These are phyloP conservation scores for Asterionellopsis glacialis DNA, from an alignment of 108 stramenopile genomes.

Conservation along the genomic window DNA sequence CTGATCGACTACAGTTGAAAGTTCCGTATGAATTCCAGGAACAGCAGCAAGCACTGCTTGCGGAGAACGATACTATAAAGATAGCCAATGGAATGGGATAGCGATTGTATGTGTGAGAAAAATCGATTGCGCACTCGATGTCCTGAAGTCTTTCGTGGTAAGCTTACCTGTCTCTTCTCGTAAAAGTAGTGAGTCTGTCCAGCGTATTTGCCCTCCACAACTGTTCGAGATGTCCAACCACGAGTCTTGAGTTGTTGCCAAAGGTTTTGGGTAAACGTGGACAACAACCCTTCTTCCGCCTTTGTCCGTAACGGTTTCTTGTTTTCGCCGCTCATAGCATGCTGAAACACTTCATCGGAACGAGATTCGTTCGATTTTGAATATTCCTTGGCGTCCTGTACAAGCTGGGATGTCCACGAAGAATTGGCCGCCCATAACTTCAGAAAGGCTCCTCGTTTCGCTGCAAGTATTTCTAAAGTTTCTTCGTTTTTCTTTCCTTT, in stretches of 20 bases:
- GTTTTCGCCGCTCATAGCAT: slow-evolving; percentile 1
- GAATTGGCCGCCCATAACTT: background rate
- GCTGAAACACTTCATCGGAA: slow-evolving; percentile 9
- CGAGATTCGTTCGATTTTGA: background rate
- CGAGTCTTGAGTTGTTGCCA: slow-evolving; percentile 64
- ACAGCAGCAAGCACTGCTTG: slow-evolving; percentile 49
- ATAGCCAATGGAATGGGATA: background rate
- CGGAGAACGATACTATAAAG: slow-evolving; percentile 34
- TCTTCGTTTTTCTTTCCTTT: too few relatives aligned
- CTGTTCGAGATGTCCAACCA: slow-evolving; percentile 58
- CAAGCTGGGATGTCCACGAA: slow-evolving; percentile 4
- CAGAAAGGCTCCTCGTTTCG: slow-evolving; percentile 10
- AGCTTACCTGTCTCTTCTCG: slow-evolving; percentile 19
- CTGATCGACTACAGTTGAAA: slow-evolving; percentile 40
- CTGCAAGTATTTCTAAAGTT: too few relatives aligned
- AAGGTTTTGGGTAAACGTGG: slow-evolving; percentile 33
- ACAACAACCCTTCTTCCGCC: background rate
- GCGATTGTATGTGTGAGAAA: too few relatives aligned
- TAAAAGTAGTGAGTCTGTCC: slow-evolving; percentile 26
- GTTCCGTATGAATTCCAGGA: slow-evolving; percentile 60
- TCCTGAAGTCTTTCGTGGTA: background rate
- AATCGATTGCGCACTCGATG: background rate
- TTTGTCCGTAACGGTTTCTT: slow-evolving; percentile 14
- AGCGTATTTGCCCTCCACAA: slow-evolving; percentile 21
- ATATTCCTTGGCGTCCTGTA: background rate